These are phyloP conservation scores for Dactylonectria macrodidyma DNA, from an alignment of 2,329 filamentous ascomycete species.

Conservation along the genomic window DNA sequence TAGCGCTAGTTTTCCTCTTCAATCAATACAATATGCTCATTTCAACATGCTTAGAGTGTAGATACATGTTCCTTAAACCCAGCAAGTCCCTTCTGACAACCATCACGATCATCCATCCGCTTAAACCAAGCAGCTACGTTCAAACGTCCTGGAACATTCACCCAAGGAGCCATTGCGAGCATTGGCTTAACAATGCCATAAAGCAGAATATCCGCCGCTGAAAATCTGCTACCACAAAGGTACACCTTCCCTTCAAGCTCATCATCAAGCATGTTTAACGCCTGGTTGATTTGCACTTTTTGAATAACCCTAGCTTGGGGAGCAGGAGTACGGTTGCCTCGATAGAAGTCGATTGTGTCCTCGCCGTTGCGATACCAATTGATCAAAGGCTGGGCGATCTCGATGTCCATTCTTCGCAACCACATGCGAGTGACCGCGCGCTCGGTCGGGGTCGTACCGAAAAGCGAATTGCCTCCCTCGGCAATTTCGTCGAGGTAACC, in stretches of 20 bases:
- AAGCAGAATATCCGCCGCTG: constrained; percentile 23
- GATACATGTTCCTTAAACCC: background rate
- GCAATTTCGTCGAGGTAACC: constrained; percentile 21
- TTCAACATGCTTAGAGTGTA: background rate
- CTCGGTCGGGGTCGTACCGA: constrained; percentile 2
- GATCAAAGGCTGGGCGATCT: constrained; percentile 18
- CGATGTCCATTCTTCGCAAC: constrained; percentile 20
- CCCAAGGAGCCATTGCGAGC: background rate
- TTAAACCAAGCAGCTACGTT: constrained; percentile 21
- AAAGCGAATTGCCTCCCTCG: background rate
- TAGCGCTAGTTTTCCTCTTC: too few relatives aligned
- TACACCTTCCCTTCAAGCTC: constrained; percentile 22
- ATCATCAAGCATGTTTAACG: constrained; percentile 22
- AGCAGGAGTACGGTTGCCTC: constrained; percentile 10
- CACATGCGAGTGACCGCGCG: constrained; percentile 24
- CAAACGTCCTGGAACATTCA: constrained; percentile 12
- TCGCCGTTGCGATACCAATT: constrained; percentile 13
- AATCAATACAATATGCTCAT: too few relatives aligned
- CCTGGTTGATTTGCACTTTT: constrained; percentile 19
- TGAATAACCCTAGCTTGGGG: background rate
- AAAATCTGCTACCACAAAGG: constrained; percentile 21
- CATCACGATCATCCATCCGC: constrained; percentile 7
- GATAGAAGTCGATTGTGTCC: constrained; percentile 15
- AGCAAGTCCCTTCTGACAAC: background rate
- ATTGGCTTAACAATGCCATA: constrained; percentile 21